Base-by-base conservation (phyloP, 768 basidiomycete genomes). In the Collybia sordida region DNA sequence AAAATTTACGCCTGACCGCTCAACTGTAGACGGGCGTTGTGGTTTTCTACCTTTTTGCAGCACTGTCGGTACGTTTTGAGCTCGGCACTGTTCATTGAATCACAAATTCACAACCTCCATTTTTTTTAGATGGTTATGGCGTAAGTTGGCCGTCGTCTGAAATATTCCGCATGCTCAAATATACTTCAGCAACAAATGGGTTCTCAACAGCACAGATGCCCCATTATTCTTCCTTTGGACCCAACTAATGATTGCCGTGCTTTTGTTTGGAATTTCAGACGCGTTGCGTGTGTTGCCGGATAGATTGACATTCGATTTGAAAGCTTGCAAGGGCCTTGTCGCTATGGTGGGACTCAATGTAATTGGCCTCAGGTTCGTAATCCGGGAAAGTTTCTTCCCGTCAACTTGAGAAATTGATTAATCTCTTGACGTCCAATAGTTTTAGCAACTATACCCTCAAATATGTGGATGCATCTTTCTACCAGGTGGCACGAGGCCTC, bases 381-480 rank as follows among this genome's bases (percentile, higher is more conserved):
- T 31, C 31, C 31, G 9, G 11, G 14, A 31, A 12, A 27, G 25
- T 7, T 11, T 46, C 9, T 37, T 2, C 19, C n/a, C 18, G 37
- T 23, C 35, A 22, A 43, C 18, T 18, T 12, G 19, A 24, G 53
- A 24, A 14, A 21, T 28, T 19, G 22, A 27, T 19, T 17, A 43
- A 46, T 22, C 21, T 37, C 11, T 18, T 14, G 3, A 6, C 14
- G 39, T 18, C 25, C 9, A n/a, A 24, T 63, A 92, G 90, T 60
- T 87, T 90, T 63, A 90, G 90, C 69, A 95, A 94, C 65, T 93
- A 85, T 63, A 93, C 89, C 35, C 79, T 95, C 51, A 91, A 93
- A 83, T 92, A 89, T 61, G 94, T 97, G 58, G 93, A 94, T 49
- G 91, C 92, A 11, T 94, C 93, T 0, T 93, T 96, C 69, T 94